These are phyloP conservation scores for Podaxis sp. DNA, from an alignment of 768 basidiomycete genomes.

Conservation along the genomic window DNA sequence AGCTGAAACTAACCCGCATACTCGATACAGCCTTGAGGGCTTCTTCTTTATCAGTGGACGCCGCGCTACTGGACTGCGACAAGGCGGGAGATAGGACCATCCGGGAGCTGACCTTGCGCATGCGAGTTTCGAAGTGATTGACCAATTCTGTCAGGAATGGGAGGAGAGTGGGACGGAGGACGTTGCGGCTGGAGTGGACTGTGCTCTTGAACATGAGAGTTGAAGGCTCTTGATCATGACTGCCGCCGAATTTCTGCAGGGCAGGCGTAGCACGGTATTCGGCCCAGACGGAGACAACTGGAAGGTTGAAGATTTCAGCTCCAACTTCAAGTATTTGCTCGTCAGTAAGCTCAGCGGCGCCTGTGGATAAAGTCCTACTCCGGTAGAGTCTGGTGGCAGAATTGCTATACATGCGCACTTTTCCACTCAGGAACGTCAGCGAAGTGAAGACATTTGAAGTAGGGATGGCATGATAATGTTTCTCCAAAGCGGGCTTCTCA, in stretches of 20 bases:
- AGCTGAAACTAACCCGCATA: slow-evolving; percentile 78
- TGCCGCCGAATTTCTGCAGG: slow-evolving; percentile 34
- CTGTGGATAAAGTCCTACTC: slow-evolving; percentile 33
- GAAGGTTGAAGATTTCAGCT: slow-evolving; percentile 70
- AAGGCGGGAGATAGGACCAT: slow-evolving; percentile 19
- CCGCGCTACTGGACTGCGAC: slow-evolving; percentile 18
- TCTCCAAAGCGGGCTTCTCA: slow-evolving; percentile 25
- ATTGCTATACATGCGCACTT: slow-evolving; percentile 70
- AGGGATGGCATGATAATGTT: slow-evolving; percentile 38
- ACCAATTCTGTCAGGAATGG: slow-evolving; percentile 83
- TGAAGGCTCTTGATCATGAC: slow-evolving; percentile 46
- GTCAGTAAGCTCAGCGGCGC: slow-evolving; percentile 45
- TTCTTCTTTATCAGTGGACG: slow-evolving; percentile 23
- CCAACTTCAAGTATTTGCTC: slow-evolving; percentile 52
- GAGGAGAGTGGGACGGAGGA: slow-evolving; percentile 75
- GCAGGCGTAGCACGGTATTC: slow-evolving; percentile 71
- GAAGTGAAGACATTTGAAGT: slow-evolving; percentile 65
- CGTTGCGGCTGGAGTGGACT: slow-evolving; percentile 89
- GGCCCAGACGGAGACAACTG: slow-evolving; percentile 77
- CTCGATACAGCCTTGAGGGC: slow-evolving; percentile 34
- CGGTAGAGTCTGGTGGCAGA: slow-evolving; percentile 40
- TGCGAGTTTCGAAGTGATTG: slow-evolving; percentile 64
- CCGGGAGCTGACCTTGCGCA: slow-evolving; percentile 52
- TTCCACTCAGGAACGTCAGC: slow-evolving; percentile 81
- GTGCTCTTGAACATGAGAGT: slow-evolving; percentile 80